These are phyloP conservation scores for Canna indica DNA, from an alignment of 176 grass and related monocot species.

Conservation along the genomic window DNA sequence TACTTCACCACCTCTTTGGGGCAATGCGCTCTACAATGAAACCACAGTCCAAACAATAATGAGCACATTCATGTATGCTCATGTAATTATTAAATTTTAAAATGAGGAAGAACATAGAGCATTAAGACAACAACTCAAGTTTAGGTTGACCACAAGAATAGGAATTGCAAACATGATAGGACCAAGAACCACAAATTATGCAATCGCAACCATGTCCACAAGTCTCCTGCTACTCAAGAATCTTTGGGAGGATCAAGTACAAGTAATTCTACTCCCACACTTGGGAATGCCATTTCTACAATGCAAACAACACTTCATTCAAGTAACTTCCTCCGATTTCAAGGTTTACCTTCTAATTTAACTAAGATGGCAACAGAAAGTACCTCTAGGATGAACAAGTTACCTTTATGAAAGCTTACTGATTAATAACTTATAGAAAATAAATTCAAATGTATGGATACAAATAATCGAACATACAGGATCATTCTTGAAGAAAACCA, in stretches of 20 bases:
- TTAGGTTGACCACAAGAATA: not conserved
- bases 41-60: slow-evolving; percentile 28
- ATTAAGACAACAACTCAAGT: not conserved
- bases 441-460: not conserved
- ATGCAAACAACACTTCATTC: no score
- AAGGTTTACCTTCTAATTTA: not conserved
- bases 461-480: slow-evolving; percentile 56
- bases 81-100: no score
- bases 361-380: not conserved
- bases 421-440: not conserved
- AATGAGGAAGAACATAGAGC: slow-evolving; percentile 6
- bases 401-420: not conserved
- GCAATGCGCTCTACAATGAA: slow-evolving; percentile 65
- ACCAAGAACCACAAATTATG: no score
- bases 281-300: not conserved
- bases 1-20: slow-evolving; percentile 81
- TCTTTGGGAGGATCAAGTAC: not conserved
- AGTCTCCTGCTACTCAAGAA: not conserved
- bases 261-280: not conserved
- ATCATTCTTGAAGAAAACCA: slow-evolving; percentile 99
- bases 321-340: no score
- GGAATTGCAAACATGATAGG: not conserved
- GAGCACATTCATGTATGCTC: slow-evolving; percentile 3
- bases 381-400: not conserved
- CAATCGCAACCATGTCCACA: not conserved